phyloP scores from a whole-genome alignment of 2,329 filamentous ascomycete genomes.

The Scortechinia acanthostroma region DNA sequence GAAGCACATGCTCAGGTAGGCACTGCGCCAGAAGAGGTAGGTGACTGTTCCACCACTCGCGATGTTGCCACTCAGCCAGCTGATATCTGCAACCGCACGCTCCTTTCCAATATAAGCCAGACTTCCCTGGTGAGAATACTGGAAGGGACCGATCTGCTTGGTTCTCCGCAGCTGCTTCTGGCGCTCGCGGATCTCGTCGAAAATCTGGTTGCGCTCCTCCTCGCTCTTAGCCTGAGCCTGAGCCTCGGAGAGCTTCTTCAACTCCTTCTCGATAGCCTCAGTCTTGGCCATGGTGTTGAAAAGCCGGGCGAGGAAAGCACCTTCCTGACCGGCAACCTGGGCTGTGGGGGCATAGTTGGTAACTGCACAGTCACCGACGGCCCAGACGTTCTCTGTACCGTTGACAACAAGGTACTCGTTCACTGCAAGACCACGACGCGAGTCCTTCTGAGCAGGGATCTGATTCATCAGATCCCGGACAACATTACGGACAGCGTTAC shows the following conservation, averaged over 20 bases:
- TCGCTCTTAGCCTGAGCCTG: conserved; percentile 55
- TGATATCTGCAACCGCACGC: conserved; percentile 93
- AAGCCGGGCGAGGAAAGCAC: conserved; percentile 84
- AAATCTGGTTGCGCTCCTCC: conserved; percentile 60
- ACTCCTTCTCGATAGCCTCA: conserved; percentile 70
- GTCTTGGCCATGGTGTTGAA: conserved; percentile 99
- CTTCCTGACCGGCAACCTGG: conserved; percentile 93
- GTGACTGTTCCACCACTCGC: conserved; percentile 88
- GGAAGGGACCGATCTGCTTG: conserved; percentile 94
- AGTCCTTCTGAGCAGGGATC: conserved; percentile 91
- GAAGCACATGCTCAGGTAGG: conserved; percentile 99
- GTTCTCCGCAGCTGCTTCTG: conserved; percentile 82
- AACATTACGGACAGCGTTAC: conserved; percentile 84
- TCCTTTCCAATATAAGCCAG: conserved; percentile 97
- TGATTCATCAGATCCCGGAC: conserved; percentile 86
- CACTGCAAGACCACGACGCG: conserved; percentile 85
- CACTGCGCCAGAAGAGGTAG: conserved; percentile 96
- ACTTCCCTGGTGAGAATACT: conserved; percentile 95
- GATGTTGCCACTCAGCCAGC: conserved; percentile 94
- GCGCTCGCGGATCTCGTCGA: conserved; percentile 72
- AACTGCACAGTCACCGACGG: conserved; percentile 91
- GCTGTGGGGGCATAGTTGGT: conserved; percentile 96
- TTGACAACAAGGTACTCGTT: conserved; percentile 99
- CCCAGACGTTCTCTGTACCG: conserved; percentile 94
- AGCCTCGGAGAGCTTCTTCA: conserved; percentile 59